These are phyloP conservation scores for Colletotrichum plurivorum DNA, from an alignment of 2,329 filamentous ascomycete genomes.

Conservation along the genomic window DNA sequence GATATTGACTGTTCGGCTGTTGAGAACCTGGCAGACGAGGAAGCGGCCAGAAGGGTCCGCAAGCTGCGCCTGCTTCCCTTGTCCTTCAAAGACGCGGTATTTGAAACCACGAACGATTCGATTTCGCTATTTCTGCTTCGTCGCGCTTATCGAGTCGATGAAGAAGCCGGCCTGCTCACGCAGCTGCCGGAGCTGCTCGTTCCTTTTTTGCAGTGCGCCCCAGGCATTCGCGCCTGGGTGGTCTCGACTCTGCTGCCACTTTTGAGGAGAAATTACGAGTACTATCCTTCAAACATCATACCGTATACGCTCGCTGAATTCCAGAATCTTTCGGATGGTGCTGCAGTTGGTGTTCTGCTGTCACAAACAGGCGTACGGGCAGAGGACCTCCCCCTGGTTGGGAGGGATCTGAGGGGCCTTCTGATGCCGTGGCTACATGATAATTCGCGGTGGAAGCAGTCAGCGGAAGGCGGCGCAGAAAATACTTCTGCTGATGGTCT, in stretches of 20 bases:
- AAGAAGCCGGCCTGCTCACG: constrained; percentile 79
- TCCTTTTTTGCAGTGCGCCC: constrained; percentile 76
- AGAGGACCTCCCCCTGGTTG: constrained; percentile 59
- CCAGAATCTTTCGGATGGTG: constrained; percentile 69
- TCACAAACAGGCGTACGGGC: constrained; percentile 64
- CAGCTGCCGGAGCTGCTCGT: constrained; percentile 76
- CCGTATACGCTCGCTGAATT: constrained; percentile 73
- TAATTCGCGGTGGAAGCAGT: constrained; percentile 66
- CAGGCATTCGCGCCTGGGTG: constrained; percentile 76
- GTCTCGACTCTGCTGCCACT: constrained; percentile 79
- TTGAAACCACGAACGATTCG: constrained; percentile 65
- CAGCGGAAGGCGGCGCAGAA: constrained; percentile 38
- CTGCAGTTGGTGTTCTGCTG: constrained; percentile 74
- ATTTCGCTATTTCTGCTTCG: constrained; percentile 77
- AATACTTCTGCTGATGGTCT: constrained; percentile 41
- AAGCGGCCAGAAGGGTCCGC: constrained; percentile 74
- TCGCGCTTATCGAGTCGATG: constrained; percentile 77
- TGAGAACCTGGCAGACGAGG: constrained; percentile 70
- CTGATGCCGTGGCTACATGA: constrained; percentile 83
- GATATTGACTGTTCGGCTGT: constrained; percentile 71
- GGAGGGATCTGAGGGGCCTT: constrained; percentile 76
- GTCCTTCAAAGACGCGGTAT: constrained; percentile 61
- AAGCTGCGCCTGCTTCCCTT: constrained; percentile 76
- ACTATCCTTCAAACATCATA: constrained; percentile 69
- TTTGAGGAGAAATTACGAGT: constrained; percentile 77